Percentiles rank a stretch among this genome's conserved stretches.
These are phyloP conservation scores for Gillenia trifoliata DNA, from an alignment of 306 rosid genomes.

Conservation along the genomic window DNA sequence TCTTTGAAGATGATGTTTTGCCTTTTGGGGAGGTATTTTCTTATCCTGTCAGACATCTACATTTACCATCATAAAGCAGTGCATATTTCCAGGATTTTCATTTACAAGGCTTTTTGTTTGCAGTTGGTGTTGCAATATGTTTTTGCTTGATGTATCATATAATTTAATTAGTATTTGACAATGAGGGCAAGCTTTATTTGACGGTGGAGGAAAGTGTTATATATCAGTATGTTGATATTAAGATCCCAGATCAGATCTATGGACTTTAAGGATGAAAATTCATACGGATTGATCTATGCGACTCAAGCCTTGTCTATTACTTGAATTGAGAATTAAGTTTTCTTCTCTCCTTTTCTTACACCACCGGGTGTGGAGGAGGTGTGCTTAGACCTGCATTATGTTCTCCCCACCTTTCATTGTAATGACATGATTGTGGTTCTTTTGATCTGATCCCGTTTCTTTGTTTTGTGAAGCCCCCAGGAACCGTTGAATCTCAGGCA, in stretches of 20 bases:
- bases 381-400: not conserved
- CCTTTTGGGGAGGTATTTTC: constrained; percentile 93
- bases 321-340: not conserved
- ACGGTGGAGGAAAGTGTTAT: not conserved
- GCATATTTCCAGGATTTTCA: not conserved
- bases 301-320: not conserved
- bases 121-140: constrained; percentile 1
- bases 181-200: not conserved
- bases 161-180: not conserved
- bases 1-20: constrained; percentile 73
- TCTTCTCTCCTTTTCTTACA: not conserved
- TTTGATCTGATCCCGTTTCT: constrained; percentile 26
- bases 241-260: not conserved
- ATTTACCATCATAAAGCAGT: not conserved
- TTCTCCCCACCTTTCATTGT: not conserved
- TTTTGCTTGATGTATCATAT: not conserved
- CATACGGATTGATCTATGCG: not conserved
- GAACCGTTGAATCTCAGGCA: constrained; percentile 93
- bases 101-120: not conserved
- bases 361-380: too few relatives aligned
- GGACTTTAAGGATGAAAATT: not conserved
- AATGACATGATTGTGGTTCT: not conserved
- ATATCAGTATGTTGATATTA: not conserved
- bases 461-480: constrained; percentile 87
- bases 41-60: constrained; percentile 3